Percentiles rank a stretch among this genome's conserved stretches.
phyloP scores from a whole-genome alignment of 495 filamentous ascomycete genomes.

The Aspergillus panamensis region DNA sequence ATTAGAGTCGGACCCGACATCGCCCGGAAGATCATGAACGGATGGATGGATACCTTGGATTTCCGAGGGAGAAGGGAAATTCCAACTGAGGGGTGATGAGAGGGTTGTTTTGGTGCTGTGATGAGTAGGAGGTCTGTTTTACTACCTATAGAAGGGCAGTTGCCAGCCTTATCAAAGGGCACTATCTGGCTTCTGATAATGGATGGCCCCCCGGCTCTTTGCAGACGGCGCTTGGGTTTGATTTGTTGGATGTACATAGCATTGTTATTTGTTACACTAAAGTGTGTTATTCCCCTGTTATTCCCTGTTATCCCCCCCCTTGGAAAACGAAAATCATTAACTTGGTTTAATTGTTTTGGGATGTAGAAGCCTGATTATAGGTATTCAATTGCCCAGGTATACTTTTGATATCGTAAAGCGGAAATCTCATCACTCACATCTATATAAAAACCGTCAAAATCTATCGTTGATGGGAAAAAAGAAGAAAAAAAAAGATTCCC shows the following conservation, averaged over 20 bases:
- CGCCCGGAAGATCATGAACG: conserved; percentile 6
- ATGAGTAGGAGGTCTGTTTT: conserved; percentile 4
- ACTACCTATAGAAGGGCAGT: conserved; percentile 11
- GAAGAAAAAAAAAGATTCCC: not conserved
- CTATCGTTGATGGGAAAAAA: not conserved
- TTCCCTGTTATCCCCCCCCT: not conserved
- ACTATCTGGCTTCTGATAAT: conserved; percentile 8
- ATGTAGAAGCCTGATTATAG: no score
- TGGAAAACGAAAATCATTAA: not conserved
- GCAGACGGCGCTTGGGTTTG: conserved; percentile 36
- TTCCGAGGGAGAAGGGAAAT: conserved; percentile 14
- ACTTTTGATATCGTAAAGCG: not conserved
- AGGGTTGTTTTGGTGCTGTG: conserved; percentile 8
- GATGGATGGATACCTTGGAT: conserved; percentile 32
- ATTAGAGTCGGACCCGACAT: conserved; percentile 9
- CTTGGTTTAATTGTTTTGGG: no score
- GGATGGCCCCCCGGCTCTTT: conserved; percentile 18
- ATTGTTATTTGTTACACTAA: conserved; percentile 37
- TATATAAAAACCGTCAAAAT: not conserved
- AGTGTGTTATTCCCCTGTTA: conserved; percentile 25
- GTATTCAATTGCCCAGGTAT: no score
- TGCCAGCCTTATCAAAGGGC: not conserved
- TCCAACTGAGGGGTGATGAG: not conserved
- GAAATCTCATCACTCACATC: not conserved
- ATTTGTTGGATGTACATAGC: conserved; percentile 47